Conservation (phyloP, 2,329 filamentous ascomycete species). For the Clarireedia monteithiana region DNA sequence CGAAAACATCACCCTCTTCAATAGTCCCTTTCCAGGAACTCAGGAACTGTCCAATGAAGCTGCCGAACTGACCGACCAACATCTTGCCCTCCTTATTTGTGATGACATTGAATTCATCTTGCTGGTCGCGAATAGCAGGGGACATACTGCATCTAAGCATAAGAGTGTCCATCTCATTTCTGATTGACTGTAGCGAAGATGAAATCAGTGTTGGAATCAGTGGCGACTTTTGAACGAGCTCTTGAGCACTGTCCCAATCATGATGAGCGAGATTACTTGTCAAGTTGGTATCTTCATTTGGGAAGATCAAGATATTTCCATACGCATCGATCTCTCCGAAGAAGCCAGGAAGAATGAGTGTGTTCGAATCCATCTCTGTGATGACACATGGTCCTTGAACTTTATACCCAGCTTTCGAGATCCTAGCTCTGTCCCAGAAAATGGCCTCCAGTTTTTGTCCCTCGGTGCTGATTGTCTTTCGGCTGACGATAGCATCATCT, state of each 20-base stretch:
- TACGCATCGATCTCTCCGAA: neutral
- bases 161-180: conserved; percentile 6
- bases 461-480: conserved; percentile 1
- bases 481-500: neutral
- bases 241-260: neutral
- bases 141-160: neutral
- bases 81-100: conserved; percentile 3
- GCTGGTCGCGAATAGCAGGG: conserved; percentile 4
- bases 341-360: conserved; percentile 1
- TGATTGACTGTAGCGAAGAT: conserved; percentile 4
- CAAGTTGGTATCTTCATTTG: neutral
- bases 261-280: neutral
- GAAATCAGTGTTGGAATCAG: conserved; percentile 3
- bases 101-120: conserved; percentile 6
- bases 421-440: conserved; percentile 1
- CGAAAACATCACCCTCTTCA: conserved; percentile 2
- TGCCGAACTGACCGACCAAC: conserved; percentile 2
- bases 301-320: conserved; percentile 1
- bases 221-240: neutral
- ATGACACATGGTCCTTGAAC: conserved; percentile 3
- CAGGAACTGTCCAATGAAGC: conserved; percentile 2
- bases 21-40: conserved; percentile 1
- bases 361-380: conserved; percentile 4
- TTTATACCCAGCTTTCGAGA: conserved; percentile 1
- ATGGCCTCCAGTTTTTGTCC: neutral